Conservation (phyloP, 2,329 filamentous ascomycete species). For the Mycocentrospora acerina region DNA sequence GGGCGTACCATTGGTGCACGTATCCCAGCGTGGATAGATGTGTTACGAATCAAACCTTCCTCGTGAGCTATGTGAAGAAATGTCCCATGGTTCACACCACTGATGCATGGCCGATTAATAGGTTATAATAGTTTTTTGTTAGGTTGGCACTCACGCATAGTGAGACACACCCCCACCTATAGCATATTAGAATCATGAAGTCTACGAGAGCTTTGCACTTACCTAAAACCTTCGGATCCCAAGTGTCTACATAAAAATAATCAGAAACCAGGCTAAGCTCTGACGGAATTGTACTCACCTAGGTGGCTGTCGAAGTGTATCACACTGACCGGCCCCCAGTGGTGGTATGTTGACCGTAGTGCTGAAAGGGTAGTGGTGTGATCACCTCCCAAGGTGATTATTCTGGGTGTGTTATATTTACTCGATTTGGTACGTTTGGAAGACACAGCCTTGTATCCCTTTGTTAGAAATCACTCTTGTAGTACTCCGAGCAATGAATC, state of each 20-base stretch:
- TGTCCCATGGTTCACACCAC: slow-evolving; percentile 61
- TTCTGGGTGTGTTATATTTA: slow-evolving; percentile 50
- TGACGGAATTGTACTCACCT: slow-evolving; percentile 26
- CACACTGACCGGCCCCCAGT: slow-evolving; percentile 58
- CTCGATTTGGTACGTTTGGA: slow-evolving; percentile 49
- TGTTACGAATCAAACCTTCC: slow-evolving; percentile 60
- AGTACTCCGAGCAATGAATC: too few species aligned
- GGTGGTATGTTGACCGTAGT: slow-evolving; percentile 50
- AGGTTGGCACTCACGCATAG: slow-evolving; percentile 53
- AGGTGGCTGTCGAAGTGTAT: slow-evolving; percentile 61
- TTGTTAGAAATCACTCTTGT: neutral
- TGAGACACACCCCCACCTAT: slow-evolving; percentile 59
- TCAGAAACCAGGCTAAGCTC: neutral
- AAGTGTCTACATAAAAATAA: slow-evolving; percentile 48
- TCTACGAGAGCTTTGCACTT: slow-evolving; percentile 5
- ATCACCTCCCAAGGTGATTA: slow-evolving; percentile 57
- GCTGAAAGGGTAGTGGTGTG: slow-evolving; percentile 59
- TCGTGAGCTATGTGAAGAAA: slow-evolving; percentile 65
- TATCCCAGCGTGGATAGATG: slow-evolving; percentile 64
- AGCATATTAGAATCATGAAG: slow-evolving; percentile 4
- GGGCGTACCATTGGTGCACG: slow-evolving; percentile 54
- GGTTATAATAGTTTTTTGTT: neutral
- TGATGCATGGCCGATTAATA: slow-evolving; percentile 12
- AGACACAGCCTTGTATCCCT: slow-evolving; percentile 44
- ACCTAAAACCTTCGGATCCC: slow-evolving; percentile 58